These are phyloP conservation scores for Pythium diclinum DNA, from an alignment of 352 stramenopile species.

Conservation along the genomic window DNA sequence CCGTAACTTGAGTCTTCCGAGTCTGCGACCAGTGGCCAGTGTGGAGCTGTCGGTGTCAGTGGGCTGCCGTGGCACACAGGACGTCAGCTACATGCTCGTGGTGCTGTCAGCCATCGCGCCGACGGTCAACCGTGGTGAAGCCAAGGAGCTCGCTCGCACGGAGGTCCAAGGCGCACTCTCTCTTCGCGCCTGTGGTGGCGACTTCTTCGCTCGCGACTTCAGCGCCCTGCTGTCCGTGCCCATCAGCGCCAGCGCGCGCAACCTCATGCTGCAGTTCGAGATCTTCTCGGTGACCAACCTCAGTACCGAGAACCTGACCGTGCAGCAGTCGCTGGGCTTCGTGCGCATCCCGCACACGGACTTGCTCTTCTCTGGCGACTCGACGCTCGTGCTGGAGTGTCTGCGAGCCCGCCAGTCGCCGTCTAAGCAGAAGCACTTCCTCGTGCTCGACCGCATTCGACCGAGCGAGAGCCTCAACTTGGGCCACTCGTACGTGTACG, in stretches of 20 bases:
- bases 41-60: conserved; percentile 78
- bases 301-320: conserved; percentile 45
- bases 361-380: conserved; percentile 71
- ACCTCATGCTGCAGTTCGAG: conserved; percentile 80
- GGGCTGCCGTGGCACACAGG: conserved; percentile 61
- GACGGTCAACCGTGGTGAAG: conserved; percentile 33
- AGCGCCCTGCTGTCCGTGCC: conserved; percentile 68
- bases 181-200: conserved; percentile 62
- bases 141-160: conserved; percentile 66
- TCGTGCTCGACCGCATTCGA: conserved; percentile 74
- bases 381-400: conserved; percentile 70
- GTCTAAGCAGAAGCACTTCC: conserved; percentile 61
- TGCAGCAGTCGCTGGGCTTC: conserved; percentile 70
- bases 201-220: conserved; percentile 81
- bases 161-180: conserved; percentile 72
- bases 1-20: conserved; percentile 61
- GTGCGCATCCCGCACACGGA: conserved; percentile 71
- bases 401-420: conserved; percentile 32
- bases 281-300: conserved; percentile 65
- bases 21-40: conserved; percentile 56
- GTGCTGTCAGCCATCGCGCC: conserved; percentile 57
- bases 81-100: conserved; percentile 71
- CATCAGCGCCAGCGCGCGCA: conserved; percentile 31
- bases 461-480: conserved; percentile 62
- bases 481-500: conserved; percentile 76